A percentile compares a stretch with the other conserved stretches of the same genome.
phyloP scores from a whole-genome alignment of 345 rosid genomes.

The Brassica incana region DNA sequence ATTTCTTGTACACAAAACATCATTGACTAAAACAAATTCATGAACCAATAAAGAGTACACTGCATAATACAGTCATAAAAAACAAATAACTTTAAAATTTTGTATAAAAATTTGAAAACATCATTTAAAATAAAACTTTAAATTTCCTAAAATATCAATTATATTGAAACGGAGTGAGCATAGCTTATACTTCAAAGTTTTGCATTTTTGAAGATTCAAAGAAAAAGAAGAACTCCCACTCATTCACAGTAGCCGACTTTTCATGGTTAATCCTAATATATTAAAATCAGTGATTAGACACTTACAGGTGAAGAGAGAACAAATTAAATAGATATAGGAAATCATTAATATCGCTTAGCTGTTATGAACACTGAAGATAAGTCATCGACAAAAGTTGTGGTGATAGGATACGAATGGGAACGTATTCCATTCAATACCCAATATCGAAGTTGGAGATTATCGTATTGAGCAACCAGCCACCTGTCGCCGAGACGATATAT shows the following conservation, averaged over 20 bases:
- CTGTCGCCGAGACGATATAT: conserved; percentile 14
- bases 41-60: neutral
- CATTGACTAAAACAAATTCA: neutral
- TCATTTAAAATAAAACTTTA: too few relatives aligned
- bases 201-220: neutral
- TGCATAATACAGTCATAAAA: neutral
- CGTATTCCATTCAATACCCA: neutral
- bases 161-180: too few relatives aligned
- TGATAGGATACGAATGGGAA: conserved; percentile 19
- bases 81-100: neutral
- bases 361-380: conserved; percentile 28
- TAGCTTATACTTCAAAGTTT: too few relatives aligned
- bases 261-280: neutral
- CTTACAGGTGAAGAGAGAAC: neutral
- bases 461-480: conserved; percentile 9
- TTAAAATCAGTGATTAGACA: neutral
- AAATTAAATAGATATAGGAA: neutral
- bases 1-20: neutral
- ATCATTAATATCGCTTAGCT: conserved; percentile 25
- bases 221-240: neutral
- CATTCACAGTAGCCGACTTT: neutral
- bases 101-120: neutral
- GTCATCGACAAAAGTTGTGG: conserved; percentile 14
- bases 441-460: conserved; percentile 13
- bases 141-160: too few relatives aligned